Evolutionary conservation across 2,329 filamentous ascomycete genomes (phyloP).

Genomic region (Diplodia mutila): DNA sequence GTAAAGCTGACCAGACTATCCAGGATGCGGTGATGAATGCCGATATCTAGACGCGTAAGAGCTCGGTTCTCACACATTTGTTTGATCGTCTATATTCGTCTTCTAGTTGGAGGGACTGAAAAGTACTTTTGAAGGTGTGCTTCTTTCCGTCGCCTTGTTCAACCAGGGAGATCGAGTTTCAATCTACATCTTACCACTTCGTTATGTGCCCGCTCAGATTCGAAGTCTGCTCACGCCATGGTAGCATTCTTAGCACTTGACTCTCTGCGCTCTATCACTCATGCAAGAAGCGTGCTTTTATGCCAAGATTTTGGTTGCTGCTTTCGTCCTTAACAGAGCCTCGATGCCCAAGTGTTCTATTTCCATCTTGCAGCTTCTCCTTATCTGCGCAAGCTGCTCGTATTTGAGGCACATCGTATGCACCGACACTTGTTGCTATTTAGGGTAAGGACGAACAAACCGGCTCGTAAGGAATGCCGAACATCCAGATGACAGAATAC

Average conservation of each 20-base stretch:
- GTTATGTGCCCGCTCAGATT: neutral
- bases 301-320: neutral
- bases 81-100: neutral
- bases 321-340: neutral
- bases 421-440: neutral
- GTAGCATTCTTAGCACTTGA: neutral
- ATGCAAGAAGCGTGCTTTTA: neutral
- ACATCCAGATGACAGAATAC: neutral
- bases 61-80: neutral
- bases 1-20: neutral
- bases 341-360: neutral
- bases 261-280: neutral
- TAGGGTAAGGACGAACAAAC: neutral
- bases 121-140: neutral
- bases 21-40: slow-evolving; percentile 24
- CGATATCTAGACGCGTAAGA: slow-evolving; percentile 4
- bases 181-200: slow-evolving; percentile 1
- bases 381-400: neutral
- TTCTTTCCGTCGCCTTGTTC: neutral
- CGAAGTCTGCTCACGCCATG: neutral
- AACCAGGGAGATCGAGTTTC: neutral
- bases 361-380: neutral
- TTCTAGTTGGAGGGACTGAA: neutral
- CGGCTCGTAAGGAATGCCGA: neutral
- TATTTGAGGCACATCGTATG: neutral